Percentiles rank a stretch among this genome's conserved stretches.
These are phyloP conservation scores for Cylindrotheca closterium DNA, from an alignment of 108 stramenopile genomes.

Conservation along the genomic window DNA sequence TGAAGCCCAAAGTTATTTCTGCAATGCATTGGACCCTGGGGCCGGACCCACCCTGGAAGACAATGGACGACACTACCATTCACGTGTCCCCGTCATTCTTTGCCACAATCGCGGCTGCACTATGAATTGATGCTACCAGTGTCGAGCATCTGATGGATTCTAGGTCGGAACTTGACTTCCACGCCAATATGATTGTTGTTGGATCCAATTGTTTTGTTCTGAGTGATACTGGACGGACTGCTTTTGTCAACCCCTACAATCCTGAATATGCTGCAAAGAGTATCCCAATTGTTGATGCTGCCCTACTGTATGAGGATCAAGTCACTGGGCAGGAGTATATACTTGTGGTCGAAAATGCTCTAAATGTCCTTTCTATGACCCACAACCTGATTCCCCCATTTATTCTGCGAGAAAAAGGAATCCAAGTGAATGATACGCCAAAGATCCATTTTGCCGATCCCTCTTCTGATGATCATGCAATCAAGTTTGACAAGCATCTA, in stretches of 20 bases:
- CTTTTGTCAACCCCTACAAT: constrained; percentile 3
- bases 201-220: constrained; percentile 17
- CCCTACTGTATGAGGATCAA: constrained; percentile 21
- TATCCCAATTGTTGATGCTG: constrained; percentile 28
- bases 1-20: no score
- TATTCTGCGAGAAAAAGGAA: constrained; percentile 24
- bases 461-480: constrained; percentile 4
- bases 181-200: no score
- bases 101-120: no score
- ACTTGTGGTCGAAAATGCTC: constrained; percentile 27
- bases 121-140: no score
- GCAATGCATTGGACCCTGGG: no score
- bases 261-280: neutral
- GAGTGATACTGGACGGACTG: constrained; percentile 2
- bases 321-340: constrained; percentile 2
- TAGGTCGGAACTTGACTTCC: no score
- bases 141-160: no score
- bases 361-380: constrained; percentile 35
- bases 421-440: constrained; percentile 30
- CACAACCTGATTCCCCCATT: constrained; percentile 43
- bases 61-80: no score
- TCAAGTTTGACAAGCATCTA: constrained; percentile 7
- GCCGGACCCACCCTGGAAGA: no score
- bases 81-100: no score
- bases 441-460: constrained; percentile 22